A percentile compares a stretch with the other conserved stretches of the same genome.
These are phyloP conservation scores for Lasiodiplodia sp. DNA, from an alignment of 2,329 filamentous ascomycete genomes.

Conservation along the genomic window DNA sequence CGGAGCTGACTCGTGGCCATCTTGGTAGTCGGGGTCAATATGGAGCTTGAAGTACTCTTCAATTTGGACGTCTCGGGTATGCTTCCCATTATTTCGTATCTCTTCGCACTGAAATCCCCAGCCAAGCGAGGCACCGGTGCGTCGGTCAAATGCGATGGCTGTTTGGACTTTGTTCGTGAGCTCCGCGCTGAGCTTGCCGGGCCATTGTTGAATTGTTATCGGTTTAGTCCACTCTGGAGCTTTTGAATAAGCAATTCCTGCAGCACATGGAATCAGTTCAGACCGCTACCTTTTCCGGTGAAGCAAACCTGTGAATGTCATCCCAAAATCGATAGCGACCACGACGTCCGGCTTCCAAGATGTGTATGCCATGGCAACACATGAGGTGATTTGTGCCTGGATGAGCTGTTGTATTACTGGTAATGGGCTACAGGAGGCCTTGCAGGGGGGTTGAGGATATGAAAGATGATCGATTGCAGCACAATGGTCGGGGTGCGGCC, in stretches of 20 bases:
- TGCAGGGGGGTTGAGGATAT: background rate
- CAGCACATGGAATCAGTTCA: background rate
- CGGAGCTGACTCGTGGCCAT: background rate
- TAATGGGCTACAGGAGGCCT: background rate
- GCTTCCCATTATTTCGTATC: background rate
- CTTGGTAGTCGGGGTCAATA: background rate
- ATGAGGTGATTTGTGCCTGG: background rate
- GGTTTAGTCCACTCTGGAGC: conserved; percentile 28
- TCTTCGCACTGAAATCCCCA: conserved; percentile 11
- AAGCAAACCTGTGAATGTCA: conserved; percentile 20
- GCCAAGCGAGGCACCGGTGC: background rate
- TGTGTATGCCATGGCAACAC: background rate
- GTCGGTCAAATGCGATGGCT: background rate
- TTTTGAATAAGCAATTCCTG: conserved; percentile 1
- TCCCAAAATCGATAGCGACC: conserved; percentile 15
- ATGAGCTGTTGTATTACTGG: background rate
- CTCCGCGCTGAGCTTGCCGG: background rate
- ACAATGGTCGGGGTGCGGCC: background rate
- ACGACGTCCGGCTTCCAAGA: background rate
- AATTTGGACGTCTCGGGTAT: background rate
- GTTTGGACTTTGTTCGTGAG: conserved; percentile 3
- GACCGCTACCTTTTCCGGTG: background rate
- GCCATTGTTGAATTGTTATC: conserved; percentile 9
- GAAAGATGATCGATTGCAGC: background rate
- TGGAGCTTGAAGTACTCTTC: conserved; percentile 15